Conservation (phyloP, 768 basidiomycete species). For the Lactifluus volemus region DNA sequence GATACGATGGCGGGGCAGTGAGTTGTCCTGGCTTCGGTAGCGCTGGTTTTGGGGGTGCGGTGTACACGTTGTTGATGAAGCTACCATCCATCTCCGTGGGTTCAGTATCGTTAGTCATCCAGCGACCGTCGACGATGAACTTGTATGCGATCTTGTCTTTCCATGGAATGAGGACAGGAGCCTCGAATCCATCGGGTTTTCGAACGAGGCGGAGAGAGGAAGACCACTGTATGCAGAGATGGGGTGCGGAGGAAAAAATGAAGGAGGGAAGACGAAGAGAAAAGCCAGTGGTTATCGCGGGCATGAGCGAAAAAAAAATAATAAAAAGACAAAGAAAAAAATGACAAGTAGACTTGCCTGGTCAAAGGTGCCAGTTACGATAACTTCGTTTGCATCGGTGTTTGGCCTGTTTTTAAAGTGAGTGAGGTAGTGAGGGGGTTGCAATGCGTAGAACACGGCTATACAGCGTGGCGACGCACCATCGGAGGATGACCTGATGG, state of each 20-base stretch:
- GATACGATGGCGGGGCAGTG: neutral
- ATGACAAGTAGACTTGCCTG: constrained; percentile 15
- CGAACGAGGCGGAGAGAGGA: constrained; percentile 25
- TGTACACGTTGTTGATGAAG: constrained; percentile 28
- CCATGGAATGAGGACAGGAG: constrained; percentile 23
- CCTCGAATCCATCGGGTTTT: constrained; percentile 24
- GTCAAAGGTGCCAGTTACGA: constrained; percentile 21
- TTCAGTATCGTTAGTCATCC: constrained; percentile 24
- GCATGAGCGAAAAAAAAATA: constrained; percentile 8
- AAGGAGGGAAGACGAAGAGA: constrained; percentile 20
- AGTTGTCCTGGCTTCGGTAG: neutral
- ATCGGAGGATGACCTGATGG: constrained; percentile 13
- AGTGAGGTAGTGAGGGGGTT: neutral
- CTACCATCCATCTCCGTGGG: constrained; percentile 25
- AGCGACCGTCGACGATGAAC: constrained; percentile 30
- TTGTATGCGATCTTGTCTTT: constrained; percentile 27
- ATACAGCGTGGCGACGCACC: constrained; percentile 12
- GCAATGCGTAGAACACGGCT: constrained; percentile 5
- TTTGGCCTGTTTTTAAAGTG: constrained; percentile 18
- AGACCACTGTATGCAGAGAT: constrained; percentile 22
- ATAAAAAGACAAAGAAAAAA: neutral
- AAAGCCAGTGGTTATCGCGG: constrained; percentile 12
- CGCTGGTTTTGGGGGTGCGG: constrained; percentile 18
- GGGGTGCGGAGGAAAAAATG: constrained; percentile 3
- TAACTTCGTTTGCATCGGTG: constrained; percentile 17